These are phyloP conservation scores for Zopfia rhizophila DNA, from an alignment of 2,329 filamentous ascomycete species.

Conservation along the genomic window DNA sequence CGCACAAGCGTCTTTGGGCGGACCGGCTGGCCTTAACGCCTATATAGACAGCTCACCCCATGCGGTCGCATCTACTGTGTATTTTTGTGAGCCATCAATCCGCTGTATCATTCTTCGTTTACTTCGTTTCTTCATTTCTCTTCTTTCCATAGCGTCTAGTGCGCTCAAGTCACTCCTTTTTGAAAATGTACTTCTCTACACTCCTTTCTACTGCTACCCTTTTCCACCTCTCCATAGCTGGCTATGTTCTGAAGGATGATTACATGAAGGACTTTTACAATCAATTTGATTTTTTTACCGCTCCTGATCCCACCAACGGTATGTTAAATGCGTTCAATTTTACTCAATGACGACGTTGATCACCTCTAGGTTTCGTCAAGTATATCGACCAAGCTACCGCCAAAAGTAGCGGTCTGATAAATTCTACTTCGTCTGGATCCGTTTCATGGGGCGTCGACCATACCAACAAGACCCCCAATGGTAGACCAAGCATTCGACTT, in stretches of 20 bases:
- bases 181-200: slow-evolving; percentile 49
- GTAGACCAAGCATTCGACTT: slow-evolving; percentile 59
- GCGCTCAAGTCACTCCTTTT: slow-evolving; percentile 46
- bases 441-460: slow-evolving; percentile 61
- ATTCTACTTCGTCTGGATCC: slow-evolving; percentile 40
- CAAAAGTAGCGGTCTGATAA: slow-evolving; percentile 54
- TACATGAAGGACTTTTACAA: slow-evolving; percentile 58
- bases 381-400: slow-evolving; percentile 54
- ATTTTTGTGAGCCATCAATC: slow-evolving; percentile 20
- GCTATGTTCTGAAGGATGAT: slow-evolving; percentile 53
- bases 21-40: slow-evolving; percentile 11
- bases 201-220: slow-evolving; percentile 47
- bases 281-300: slow-evolving; percentile 57
- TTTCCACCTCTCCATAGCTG: slow-evolving; percentile 49
- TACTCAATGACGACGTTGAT: slow-evolving; percentile 27
- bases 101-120: slow-evolving; percentile 31
- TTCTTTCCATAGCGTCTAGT: slow-evolving; percentile 43
- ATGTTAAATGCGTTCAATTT: slow-evolving; percentile 4
- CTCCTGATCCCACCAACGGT: slow-evolving; percentile 58
- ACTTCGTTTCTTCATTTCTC: slow-evolving; percentile 26
- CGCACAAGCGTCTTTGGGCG: slow-evolving; percentile 10
- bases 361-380: slow-evolving; percentile 47
- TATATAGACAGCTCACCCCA: slow-evolving; percentile 37
- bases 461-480: slow-evolving; percentile 48
- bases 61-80: slow-evolving; percentile 11